Evolutionary conservation across 768 basidiomycete genomes (phyloP).

Genomic region (Lactifluus subvellereus): DNA sequence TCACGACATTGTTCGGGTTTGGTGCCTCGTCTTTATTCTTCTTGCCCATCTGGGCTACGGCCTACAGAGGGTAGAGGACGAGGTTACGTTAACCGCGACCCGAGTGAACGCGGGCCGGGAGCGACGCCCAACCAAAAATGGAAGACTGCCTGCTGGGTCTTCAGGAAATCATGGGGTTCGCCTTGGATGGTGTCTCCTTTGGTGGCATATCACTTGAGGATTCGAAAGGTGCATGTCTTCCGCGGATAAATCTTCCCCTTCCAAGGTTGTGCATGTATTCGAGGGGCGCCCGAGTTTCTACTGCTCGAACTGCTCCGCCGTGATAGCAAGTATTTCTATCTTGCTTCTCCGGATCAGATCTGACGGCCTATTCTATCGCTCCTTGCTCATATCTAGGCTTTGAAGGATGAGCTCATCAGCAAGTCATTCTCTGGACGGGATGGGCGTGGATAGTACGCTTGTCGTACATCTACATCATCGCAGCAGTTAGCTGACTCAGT

Average conservation of each 20-base stretch:
- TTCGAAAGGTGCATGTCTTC: slow-evolving; percentile 6
- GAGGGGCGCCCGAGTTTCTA: slow-evolving; percentile 62
- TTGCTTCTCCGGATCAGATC: slow-evolving; percentile 3
- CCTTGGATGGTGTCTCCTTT: background rate
- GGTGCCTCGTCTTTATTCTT: slow-evolving; percentile 50
- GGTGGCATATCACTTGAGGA: background rate
- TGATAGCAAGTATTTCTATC: slow-evolving; percentile 46
- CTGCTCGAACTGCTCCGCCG: slow-evolving; percentile 63
- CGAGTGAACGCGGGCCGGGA: background rate
- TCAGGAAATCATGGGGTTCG: background rate
- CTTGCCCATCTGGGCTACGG: slow-evolving; percentile 52
- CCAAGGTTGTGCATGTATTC: slow-evolving; percentile 57
- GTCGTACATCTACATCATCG: background rate
- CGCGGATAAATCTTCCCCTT: slow-evolving; percentile 13
- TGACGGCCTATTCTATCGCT: background rate
- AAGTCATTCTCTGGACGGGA: slow-evolving; percentile 82
- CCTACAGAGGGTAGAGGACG: too few relatives aligned
- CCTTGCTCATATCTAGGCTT: slow-evolving; percentile 39
- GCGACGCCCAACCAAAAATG: background rate
- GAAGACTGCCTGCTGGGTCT: background rate
- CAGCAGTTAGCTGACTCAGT: slow-evolving; percentile 1
- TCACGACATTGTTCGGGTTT: slow-evolving; percentile 51
- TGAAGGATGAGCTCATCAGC: slow-evolving; percentile 82
- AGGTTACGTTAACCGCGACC: too few relatives aligned
- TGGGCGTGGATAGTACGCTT: slow-evolving; percentile 69